Base-by-base conservation (phyloP, 2,329 filamentous ascomycete species). In the Pseudocercospora crystallina region DNA sequence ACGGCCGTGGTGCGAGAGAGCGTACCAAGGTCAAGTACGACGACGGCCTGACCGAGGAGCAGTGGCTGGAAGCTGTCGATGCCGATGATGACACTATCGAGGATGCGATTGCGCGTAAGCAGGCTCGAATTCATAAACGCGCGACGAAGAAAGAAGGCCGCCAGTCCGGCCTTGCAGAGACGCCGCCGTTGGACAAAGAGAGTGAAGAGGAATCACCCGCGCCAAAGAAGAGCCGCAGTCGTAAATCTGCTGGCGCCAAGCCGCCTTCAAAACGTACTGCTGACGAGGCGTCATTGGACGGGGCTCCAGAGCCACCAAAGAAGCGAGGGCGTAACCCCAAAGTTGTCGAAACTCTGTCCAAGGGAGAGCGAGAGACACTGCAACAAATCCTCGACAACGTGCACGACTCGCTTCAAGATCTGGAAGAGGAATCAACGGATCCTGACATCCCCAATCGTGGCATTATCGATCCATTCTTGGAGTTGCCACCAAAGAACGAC, bases 31-130 rank as follows among this genome's bases (percentile, higher is more conserved):
- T 96, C 64, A 88, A 87, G 70, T 99, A 99, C 63, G 94, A 99
- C 64, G 94, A 99, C 65, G 94, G 95, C 45, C 83, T 99, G 29
- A 97, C 94, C 0, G 95, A 99, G 73, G 94, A 99, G 75, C 95
- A 99, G 71, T 99, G 94, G 94, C 81, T 97, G 44, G 92, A 96
- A 77, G 94, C 94, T 47, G 92, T 99, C 30, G 94, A 99, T 68
- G 92, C 95, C 54, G 91, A 96, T 43, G 94, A 99, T 1, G 94
- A 99, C 67, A 86, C 84, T 0, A 90, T 96, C 29, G 94, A 97
- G 68, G 91, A 90, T 47, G 94, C 94, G 2, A 91, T 95, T 33
- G 88, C 89, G 32, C 85, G 94, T 35, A 97, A 96, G 65, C 85
- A 90, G 67, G 89, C 89, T 4, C 84, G 88, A 46, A 89, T 90